A percentile compares a stretch with the other conserved stretches of the same genome.
Conservation (phyloP, 208 protist genomes). For the Leishmania mexicana region DNA sequence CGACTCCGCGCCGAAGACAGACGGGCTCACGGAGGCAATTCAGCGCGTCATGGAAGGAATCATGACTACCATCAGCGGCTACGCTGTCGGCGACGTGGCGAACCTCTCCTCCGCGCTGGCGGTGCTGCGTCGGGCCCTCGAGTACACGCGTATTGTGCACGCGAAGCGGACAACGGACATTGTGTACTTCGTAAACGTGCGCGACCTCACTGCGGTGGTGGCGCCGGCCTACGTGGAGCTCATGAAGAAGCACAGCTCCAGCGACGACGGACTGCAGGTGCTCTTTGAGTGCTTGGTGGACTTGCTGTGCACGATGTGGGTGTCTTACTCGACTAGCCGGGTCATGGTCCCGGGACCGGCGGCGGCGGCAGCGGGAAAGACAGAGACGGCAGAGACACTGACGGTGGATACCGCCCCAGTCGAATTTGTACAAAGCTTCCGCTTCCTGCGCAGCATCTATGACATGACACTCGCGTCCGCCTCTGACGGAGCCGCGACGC, state of each 20-base stretch:
- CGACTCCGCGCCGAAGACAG: neutral
- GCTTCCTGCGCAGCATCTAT: slow-evolving; percentile 43
- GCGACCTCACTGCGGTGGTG: slow-evolving; percentile 54
- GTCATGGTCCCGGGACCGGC: neutral
- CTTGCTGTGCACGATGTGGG: slow-evolving; percentile 62
- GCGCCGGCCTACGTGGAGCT: slow-evolving; percentile 62
- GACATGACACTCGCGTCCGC: slow-evolving; percentile 26
- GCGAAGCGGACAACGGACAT: slow-evolving; percentile 36
- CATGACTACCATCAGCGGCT: slow-evolving; percentile 42
- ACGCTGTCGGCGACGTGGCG: slow-evolving; percentile 39
- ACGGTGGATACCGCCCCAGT: slow-evolving; percentile 34
- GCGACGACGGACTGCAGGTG: slow-evolving; percentile 68
- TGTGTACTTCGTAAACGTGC: slow-evolving; percentile 62
- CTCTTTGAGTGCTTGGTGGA: slow-evolving; percentile 65
- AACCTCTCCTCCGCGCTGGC: slow-evolving; percentile 56
- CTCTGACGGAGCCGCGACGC: slow-evolving; percentile 20
- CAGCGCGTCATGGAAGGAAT: slow-evolving; percentile 58
- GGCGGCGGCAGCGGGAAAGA: neutral
- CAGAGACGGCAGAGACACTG: neutral
- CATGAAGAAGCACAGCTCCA: slow-evolving; percentile 41
- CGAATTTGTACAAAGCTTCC: slow-evolving; percentile 53
- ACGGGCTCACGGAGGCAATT: slow-evolving; percentile 35
- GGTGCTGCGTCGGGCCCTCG: slow-evolving; percentile 61
- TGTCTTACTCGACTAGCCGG: slow-evolving; percentile 28
- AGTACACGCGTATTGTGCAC: slow-evolving; percentile 76